phyloP scores from a whole-genome alignment of 441 rosid species.

The Flueggea neowawraea region DNA sequence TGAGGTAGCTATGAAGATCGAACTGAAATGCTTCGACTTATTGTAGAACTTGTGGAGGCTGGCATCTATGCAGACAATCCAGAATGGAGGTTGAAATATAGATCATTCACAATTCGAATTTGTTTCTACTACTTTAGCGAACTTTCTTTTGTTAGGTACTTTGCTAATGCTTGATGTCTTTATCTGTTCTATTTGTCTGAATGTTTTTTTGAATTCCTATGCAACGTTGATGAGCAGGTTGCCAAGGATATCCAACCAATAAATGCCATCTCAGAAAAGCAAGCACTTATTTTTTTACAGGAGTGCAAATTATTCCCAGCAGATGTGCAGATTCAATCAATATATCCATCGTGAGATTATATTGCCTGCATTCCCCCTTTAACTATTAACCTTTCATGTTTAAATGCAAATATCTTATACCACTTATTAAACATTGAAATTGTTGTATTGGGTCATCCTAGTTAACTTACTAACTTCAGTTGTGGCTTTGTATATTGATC shows the following conservation, averaged over 20 bases:
- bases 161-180: neutral
- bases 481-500: neutral
- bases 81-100: too few species aligned
- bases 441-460: neutral
- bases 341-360: constrained; percentile 77
- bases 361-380: neutral
- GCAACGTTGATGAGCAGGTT: constrained; percentile 93
- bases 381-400: neutral
- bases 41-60: too few species aligned
- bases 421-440: neutral
- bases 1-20: too few species aligned
- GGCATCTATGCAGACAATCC: too few species aligned
- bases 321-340: constrained; percentile 93
- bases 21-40: too few species aligned
- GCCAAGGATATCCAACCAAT: constrained; percentile 81
- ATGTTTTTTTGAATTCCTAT: constrained; percentile 25
- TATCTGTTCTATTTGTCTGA: constrained; percentile 10
- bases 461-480: neutral
- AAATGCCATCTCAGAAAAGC: constrained; percentile 91
- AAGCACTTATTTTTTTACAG: constrained; percentile 85
- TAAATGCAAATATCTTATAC: neutral
- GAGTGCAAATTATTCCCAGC: constrained; percentile 98
- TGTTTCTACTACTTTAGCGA: neutral
- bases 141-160: neutral
- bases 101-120: too few species aligned